Conservation (phyloP, 2,329 filamentous ascomycete genomes). For the Venturia asperata region DNA sequence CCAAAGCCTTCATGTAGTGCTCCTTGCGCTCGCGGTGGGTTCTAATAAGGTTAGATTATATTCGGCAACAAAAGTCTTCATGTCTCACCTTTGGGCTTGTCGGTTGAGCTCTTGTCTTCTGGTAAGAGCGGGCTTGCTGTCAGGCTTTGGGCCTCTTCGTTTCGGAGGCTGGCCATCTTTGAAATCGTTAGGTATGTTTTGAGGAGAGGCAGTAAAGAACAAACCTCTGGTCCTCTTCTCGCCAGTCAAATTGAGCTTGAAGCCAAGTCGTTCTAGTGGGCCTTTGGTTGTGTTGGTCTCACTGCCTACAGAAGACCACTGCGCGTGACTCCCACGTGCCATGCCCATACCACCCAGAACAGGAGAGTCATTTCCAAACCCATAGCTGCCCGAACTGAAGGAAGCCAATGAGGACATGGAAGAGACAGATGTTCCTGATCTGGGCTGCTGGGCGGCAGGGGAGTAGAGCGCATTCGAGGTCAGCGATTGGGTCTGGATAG, state of each 20-base stretch:
- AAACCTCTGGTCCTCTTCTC: slow-evolving; percentile 22
- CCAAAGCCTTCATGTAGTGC: slow-evolving; percentile 87
- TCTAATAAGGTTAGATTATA: slow-evolving; percentile 41
- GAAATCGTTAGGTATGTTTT: neutral
- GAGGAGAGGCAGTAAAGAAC: neutral
- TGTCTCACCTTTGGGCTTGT: slow-evolving; percentile 77
- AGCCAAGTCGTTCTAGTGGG: slow-evolving; percentile 20
- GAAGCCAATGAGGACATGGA: slow-evolving; percentile 15
- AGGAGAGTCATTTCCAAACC: slow-evolving; percentile 5
- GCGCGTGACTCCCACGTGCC: slow-evolving; percentile 8
- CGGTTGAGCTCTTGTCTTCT: slow-evolving; percentile 89
- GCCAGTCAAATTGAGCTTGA: slow-evolving; percentile 20
- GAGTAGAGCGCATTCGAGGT: slow-evolving; percentile 5
- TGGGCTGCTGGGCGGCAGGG: slow-evolving; percentile 11
- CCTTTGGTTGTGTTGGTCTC: slow-evolving; percentile 15
- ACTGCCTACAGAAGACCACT: slow-evolving; percentile 12
- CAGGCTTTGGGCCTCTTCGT: slow-evolving; percentile 87
- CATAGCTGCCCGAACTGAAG: slow-evolving; percentile 9
- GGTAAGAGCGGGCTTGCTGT: slow-evolving; percentile 89
- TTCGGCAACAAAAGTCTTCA: neutral
- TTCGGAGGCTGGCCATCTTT: slow-evolving; percentile 80
- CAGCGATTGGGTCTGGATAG: slow-evolving; percentile 15
- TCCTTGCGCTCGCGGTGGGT: slow-evolving; percentile 97
- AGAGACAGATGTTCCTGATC: neutral
- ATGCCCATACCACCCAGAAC: slow-evolving; percentile 6